Conservation (phyloP, 2,329 filamentous ascomycete species). For the Sphaceloma murrayae region DNA sequence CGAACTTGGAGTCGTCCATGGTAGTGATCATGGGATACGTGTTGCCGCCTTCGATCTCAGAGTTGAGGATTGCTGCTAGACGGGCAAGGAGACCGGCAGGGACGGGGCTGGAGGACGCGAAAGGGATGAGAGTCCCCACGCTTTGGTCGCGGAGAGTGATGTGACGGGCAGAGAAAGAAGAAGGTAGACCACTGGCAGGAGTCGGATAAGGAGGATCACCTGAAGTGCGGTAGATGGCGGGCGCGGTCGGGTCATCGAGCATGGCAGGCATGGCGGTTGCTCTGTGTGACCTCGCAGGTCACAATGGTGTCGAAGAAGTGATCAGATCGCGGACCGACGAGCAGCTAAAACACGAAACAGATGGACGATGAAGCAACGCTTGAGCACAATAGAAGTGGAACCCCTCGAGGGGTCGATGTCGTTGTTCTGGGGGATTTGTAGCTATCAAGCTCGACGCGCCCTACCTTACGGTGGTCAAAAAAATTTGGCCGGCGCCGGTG, state of each 20-base stretch:
- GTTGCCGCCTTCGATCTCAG: conserved; percentile 84
- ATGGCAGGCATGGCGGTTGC: conserved; percentile 58
- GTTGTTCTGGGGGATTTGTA: neutral
- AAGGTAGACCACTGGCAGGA: conserved; percentile 53
- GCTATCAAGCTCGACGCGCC: neutral
- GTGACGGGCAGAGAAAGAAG: conserved; percentile 60
- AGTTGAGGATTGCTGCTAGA: conserved; percentile 73
- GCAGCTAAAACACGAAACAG: too few relatives aligned
- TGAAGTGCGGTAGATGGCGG: conserved; percentile 60
- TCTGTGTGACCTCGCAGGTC: neutral
- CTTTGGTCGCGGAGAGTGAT: conserved; percentile 76
- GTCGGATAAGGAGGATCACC: conserved; percentile 57
- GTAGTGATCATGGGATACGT: conserved; percentile 81
- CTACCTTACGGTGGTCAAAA: neutral
- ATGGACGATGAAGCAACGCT: too few relatives aligned
- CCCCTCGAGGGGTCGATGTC: too few relatives aligned
- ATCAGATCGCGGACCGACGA: too few relatives aligned
- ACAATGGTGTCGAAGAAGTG: neutral
- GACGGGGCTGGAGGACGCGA: conserved; percentile 67
- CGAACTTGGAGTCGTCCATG: conserved; percentile 65
- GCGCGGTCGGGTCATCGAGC: conserved; percentile 63
- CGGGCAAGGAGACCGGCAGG: conserved; percentile 65
- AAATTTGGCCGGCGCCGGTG: neutral
- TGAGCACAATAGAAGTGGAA: too few relatives aligned
- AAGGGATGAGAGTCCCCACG: conserved; percentile 76